Percentiles rank a stretch among this genome's conserved stretches.
Conservation (phyloP, 108 stramenopile species). For the Nannochloropsis oceanica region DNA sequence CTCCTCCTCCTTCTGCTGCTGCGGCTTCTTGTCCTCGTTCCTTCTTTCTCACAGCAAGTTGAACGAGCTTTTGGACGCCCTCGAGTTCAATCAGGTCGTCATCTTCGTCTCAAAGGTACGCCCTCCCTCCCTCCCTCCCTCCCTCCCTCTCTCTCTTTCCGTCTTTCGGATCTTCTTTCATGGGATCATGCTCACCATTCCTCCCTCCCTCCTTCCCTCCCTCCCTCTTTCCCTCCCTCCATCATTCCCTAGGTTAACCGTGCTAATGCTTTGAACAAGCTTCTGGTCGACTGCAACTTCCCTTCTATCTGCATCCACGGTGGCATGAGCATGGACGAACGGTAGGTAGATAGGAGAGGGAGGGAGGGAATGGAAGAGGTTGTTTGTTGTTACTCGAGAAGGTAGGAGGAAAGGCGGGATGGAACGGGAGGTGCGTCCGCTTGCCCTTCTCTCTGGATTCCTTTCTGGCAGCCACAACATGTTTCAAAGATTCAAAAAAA, state of each 20-base stretch:
- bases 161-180: too few relatives aligned
- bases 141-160: neutral
- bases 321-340: conserved; percentile 87
- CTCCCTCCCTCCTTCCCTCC: too few relatives aligned
- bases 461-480: too few relatives aligned
- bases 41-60: conserved; percentile 48
- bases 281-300: conserved; percentile 98
- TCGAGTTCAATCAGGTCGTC: conserved; percentile 99
- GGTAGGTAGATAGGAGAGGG: conserved; percentile 22
- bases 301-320: conserved; percentile 96
- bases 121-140: neutral
- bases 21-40: too few relatives aligned
- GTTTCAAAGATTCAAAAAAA: too few relatives aligned
- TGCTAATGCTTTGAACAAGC: conserved; percentile 58
- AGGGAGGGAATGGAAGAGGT: too few relatives aligned
- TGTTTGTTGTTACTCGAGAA: too few relatives aligned
- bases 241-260: conserved; percentile 38
- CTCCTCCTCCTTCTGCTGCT: neutral
- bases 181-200: too few relatives aligned
- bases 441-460: too few relatives aligned
- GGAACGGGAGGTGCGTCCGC: too few relatives aligned
- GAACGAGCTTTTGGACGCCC: conserved; percentile 89
- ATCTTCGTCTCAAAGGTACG: conserved; percentile 85
- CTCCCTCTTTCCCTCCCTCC: neutral
- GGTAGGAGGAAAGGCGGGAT: too few relatives aligned